phyloP scores from a whole-genome alignment of 768 basidiomycete genomes.

The Sistotremastrum suecicum region DNA sequence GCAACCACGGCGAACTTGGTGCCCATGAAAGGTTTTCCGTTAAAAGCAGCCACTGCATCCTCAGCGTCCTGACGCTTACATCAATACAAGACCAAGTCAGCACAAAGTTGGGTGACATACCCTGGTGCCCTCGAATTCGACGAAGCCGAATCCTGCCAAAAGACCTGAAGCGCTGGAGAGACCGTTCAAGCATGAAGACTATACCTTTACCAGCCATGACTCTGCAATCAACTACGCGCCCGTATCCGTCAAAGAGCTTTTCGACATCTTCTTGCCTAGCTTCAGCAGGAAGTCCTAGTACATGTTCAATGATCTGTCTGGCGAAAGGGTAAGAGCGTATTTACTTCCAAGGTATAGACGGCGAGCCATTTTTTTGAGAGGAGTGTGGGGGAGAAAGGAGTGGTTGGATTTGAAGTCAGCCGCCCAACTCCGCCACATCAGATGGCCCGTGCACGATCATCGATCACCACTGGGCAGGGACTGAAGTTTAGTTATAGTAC shows the following conservation, averaged over 20 bases:
- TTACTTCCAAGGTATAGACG: conserved; percentile 79
- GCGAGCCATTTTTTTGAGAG: conserved; percentile 49
- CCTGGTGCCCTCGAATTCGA: conserved; percentile 84
- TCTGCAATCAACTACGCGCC: conserved; percentile 77
- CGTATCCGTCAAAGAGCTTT: conserved; percentile 85
- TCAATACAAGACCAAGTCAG: not conserved
- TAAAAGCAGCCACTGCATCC: conserved; percentile 77
- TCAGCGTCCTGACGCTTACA: conserved; percentile 66
- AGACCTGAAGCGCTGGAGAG: not conserved
- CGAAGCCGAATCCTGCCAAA: conserved; percentile 76
- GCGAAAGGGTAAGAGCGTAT: conserved; percentile 10
- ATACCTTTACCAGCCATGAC: conserved; percentile 73
- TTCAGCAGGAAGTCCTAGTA: conserved; percentile 66
- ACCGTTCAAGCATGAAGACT: not conserved
- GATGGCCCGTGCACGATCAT: not conserved
- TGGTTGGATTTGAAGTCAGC: no score
- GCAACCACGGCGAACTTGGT: conserved; percentile 37
- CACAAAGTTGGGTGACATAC: conserved; percentile 20
- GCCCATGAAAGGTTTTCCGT: conserved; percentile 84
- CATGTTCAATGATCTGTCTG: not conserved
- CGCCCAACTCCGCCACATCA: no score
- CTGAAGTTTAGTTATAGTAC: not conserved
- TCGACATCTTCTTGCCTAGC: conserved; percentile 72
- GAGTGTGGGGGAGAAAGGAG: not conserved
- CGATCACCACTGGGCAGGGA: not conserved